Conservation (phyloP, 2,329 filamentous ascomycete genomes). For the Thielaviopsis punctulata region DNA sequence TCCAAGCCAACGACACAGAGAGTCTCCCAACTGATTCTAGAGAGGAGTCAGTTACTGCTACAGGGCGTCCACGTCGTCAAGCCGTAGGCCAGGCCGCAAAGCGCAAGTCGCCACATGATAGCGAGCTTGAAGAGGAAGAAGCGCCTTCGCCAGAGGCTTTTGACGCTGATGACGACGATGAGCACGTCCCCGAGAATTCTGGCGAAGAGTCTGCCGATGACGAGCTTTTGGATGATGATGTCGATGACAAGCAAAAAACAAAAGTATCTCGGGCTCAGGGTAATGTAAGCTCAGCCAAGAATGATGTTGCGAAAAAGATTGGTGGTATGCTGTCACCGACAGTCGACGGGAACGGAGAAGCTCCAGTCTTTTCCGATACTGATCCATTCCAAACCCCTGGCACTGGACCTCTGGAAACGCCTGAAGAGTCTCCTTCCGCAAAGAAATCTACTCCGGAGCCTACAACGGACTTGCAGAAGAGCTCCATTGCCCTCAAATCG, state of each 20-base stretch:
- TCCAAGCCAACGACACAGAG: slow-evolving; percentile 26
- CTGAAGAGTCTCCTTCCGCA: slow-evolving; percentile 8
- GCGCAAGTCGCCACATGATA: slow-evolving; percentile 17
- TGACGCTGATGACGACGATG: slow-evolving; percentile 55
- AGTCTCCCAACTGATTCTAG: slow-evolving; percentile 19
- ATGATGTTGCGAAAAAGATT: slow-evolving; percentile 12
- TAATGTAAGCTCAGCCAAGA: slow-evolving; percentile 29
- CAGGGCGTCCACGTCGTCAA: slow-evolving; percentile 32
- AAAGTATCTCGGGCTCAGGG: slow-evolving; percentile 38
- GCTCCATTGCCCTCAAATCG: slow-evolving; percentile 12
- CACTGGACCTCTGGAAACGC: slow-evolving; percentile 6
- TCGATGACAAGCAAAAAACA: slow-evolving; percentile 24
- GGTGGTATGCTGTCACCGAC: slow-evolving; percentile 9
- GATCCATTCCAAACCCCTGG: slow-evolving; percentile 5
- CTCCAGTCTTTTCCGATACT: not conserved
- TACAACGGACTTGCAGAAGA: slow-evolving; percentile 1
- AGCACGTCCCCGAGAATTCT: slow-evolving; percentile 43
- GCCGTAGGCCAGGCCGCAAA: slow-evolving; percentile 33
- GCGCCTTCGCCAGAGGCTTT: slow-evolving; percentile 54
- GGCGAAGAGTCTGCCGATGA: slow-evolving; percentile 28
- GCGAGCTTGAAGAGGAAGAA: slow-evolving; percentile 24
- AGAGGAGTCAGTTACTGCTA: slow-evolving; percentile 21
- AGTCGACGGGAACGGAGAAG: slow-evolving; percentile 5
- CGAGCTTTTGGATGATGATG: slow-evolving; percentile 26
- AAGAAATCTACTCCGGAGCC: slow-evolving; percentile 3